Conservation (phyloP, 257 asterid genomes). For the Jasminum sambac region DNA sequence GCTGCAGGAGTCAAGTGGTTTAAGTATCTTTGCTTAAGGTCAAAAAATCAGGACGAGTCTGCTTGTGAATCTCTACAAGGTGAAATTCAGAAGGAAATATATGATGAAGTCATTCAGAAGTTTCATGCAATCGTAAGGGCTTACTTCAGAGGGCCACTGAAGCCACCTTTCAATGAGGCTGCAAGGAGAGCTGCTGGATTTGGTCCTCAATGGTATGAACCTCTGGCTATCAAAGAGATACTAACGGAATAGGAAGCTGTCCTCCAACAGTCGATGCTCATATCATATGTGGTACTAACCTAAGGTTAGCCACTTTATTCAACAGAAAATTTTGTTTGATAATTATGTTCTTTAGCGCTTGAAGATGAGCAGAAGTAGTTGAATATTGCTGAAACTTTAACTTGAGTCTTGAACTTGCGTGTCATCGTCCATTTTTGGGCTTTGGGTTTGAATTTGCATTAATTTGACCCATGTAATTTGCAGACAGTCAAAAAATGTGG, state of each 20-base stretch:
- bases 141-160: slow-evolving; percentile 84
- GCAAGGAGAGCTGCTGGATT: slow-evolving; percentile 93
- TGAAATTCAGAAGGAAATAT: slow-evolving; percentile 17
- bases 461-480: too few species aligned
- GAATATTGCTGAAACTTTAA: too few species aligned
- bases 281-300: not conserved
- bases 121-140: slow-evolving; percentile 68
- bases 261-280: not conserved
- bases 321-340: not conserved
- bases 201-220: slow-evolving; percentile 89
- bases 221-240: slow-evolving; percentile 67
- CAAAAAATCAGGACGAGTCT: slow-evolving; percentile 30
- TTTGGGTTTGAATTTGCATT: too few species aligned
- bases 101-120: slow-evolving; percentile 55
- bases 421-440: too few species aligned
- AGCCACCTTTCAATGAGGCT: slow-evolving; percentile 85
- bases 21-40: slow-evolving; percentile 59
- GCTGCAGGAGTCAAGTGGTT: slow-evolving; percentile 97
- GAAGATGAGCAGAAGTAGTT: too few species aligned
- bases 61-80: slow-evolving; percentile 23
- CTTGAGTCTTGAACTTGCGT: too few species aligned
- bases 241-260: slow-evolving; percentile 9
- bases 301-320: not conserved
- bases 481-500: too few species aligned
- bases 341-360: not conserved